These are phyloP conservation scores for Fusarium avenaceum DNA, from an alignment of 2,329 filamentous ascomycete genomes.

Conservation along the genomic window DNA sequence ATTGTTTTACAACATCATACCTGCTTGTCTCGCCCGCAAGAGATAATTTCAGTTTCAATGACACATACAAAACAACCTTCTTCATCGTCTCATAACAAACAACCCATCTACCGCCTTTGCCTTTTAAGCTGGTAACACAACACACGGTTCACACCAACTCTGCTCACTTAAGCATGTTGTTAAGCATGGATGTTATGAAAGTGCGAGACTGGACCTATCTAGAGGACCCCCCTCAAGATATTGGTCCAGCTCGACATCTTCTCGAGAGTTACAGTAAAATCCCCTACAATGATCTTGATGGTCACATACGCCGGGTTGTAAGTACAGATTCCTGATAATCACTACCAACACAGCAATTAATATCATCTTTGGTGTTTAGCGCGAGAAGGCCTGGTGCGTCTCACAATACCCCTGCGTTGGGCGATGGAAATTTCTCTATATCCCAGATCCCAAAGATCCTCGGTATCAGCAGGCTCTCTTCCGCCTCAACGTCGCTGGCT, in stretches of 20 bases:
- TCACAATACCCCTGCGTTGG: conserved; percentile 62
- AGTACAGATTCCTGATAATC: conserved; percentile 26
- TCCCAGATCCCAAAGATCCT: conserved; percentile 58
- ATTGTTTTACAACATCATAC: conserved; percentile 7
- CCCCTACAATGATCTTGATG: conserved; percentile 53
- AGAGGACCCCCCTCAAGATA: conserved; percentile 55
- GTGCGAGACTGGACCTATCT: conserved; percentile 57
- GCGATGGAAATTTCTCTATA: conserved; percentile 64
- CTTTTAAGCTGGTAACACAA: conserved; percentile 14
- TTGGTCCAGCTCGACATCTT: conserved; percentile 54
- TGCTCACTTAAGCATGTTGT: conserved; percentile 39
- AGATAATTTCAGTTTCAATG: conserved; percentile 33
- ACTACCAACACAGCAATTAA: conserved; percentile 18
- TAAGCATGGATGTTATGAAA: conserved; percentile 54
- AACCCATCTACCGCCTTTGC: background rate
- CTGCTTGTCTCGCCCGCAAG: conserved; percentile 17
- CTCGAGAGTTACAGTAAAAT: conserved; percentile 58
- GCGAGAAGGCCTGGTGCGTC: conserved; percentile 62
- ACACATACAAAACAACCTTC: conserved; percentile 23
- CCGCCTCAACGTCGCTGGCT: conserved; percentile 56
- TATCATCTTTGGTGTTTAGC: conserved; percentile 49
- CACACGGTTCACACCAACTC: background rate
- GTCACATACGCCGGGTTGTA: conserved; percentile 55
- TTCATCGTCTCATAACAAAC: conserved; percentile 13
- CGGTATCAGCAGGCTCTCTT: conserved; percentile 60